These are phyloP conservation scores for Backusella parvicylindrica DNA, from an alignment of 192 early-diverging fungal genomes.

Conservation along the genomic window DNA sequence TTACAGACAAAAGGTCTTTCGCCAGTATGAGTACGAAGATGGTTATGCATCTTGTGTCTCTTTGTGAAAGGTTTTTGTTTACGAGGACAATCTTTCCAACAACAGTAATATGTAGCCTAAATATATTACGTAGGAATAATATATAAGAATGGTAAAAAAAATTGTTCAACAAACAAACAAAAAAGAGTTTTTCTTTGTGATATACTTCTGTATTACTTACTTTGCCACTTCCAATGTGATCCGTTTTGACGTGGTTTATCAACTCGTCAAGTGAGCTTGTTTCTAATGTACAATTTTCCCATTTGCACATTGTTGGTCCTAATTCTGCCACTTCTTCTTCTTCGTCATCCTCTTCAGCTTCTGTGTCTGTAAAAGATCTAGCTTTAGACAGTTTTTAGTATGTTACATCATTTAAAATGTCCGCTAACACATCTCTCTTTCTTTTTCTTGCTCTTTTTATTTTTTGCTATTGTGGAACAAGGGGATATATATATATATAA, in stretches of 20 bases:
- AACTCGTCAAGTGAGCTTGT: slow-evolving; percentile 41
- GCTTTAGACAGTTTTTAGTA: not conserved
- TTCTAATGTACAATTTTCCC: slow-evolving; percentile 48
- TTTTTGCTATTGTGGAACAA: not conserved
- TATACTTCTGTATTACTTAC: slow-evolving; percentile 29
- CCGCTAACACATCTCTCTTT: not conserved
- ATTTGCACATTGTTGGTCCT: slow-evolving; percentile 39
- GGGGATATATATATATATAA: not conserved
- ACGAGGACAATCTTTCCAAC: slow-evolving; percentile 49
- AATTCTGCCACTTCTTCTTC: slow-evolving; percentile 27
- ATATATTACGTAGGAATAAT: too few relatives aligned
- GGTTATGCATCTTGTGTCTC: slow-evolving; percentile 70
- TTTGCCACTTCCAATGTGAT: slow-evolving; percentile 60
- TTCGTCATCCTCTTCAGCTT: slow-evolving; percentile 13
- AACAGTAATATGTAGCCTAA: slow-evolving; percentile 48
- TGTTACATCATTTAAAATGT: not conserved
- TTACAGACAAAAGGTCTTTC: slow-evolving; percentile 71
- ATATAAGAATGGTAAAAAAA: not conserved
- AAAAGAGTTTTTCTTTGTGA: not conserved
- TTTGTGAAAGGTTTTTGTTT: slow-evolving; percentile 65
- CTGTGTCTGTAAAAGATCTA: slow-evolving; percentile 4
- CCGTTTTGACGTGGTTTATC: slow-evolving; percentile 50
- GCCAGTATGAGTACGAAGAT: slow-evolving; percentile 73
- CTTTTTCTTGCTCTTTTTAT: not conserved
- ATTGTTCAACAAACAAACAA: not conserved